Evolutionary conservation across 2,329 filamentous ascomycete genomes (phyloP).

Genomic region (Cercospora sojina): DNA sequence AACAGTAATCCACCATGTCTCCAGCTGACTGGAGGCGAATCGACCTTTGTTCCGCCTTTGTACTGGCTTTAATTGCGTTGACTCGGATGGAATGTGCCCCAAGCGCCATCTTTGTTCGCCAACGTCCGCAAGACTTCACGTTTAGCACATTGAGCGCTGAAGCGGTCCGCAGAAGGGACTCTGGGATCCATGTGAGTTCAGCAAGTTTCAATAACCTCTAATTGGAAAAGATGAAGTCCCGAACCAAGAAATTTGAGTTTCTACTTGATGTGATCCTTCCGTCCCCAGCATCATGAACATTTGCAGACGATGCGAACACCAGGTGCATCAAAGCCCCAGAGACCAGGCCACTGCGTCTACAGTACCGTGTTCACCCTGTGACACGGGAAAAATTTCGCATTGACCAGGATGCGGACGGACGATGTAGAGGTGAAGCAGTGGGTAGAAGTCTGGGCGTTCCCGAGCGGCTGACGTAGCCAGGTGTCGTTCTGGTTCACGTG

Average conservation of each 20-base stretch:
- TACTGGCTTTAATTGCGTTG: conserved; percentile 12
- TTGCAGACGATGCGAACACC: background rate
- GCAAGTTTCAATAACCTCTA: background rate
- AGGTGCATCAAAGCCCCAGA: background rate
- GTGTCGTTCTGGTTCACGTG: conserved; percentile 8
- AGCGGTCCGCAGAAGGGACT: background rate
- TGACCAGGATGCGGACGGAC: background rate
- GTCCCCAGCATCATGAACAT: background rate
- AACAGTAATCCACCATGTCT: background rate
- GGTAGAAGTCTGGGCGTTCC: background rate
- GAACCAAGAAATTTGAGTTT: background rate
- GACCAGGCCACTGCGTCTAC: background rate
- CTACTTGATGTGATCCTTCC: background rate
- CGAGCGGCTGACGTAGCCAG: conserved; percentile 2
- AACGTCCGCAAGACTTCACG: background rate
- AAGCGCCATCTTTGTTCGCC: background rate
- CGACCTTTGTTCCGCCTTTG: conserved; percentile 15
- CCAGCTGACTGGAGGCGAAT: background rate
- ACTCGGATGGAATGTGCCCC: conserved; percentile 11
- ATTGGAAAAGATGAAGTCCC: background rate
- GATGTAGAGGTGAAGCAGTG: background rate
- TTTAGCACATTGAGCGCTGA: background rate
- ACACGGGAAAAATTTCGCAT: background rate
- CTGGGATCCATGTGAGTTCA: background rate
- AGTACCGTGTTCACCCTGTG: background rate